Evolutionary conservation across 352 stramenopile species (phyloP).

Genomic region (Globisporangium mamillatum): DNA sequence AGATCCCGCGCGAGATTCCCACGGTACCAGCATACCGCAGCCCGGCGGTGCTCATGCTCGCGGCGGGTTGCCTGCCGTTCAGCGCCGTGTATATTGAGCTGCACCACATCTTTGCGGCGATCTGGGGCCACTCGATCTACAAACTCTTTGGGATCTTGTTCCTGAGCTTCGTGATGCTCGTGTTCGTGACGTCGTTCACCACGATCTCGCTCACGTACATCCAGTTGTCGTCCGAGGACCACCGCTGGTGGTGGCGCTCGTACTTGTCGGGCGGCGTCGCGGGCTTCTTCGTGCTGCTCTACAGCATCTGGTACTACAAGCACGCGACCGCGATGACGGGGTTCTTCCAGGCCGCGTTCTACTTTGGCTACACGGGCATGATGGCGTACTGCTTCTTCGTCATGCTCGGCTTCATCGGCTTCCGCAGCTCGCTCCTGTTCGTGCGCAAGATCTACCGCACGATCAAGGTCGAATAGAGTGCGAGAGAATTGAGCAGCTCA

Average conservation of each 20-base stretch:
- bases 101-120: conserved; percentile 97
- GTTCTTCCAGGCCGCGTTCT: conserved; percentile 95
- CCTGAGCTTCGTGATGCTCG: conserved; percentile 94
- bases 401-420: conserved; percentile 96
- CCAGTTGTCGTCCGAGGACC: conserved; percentile 95
- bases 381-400: conserved; percentile 97
- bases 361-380: conserved; percentile 98
- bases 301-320: conserved; percentile 96
- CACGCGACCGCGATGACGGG: conserved; percentile 93
- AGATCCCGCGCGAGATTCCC: conserved; percentile 94
- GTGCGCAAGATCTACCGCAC: conserved; percentile 97
- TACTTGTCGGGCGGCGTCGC: conserved; percentile 95
- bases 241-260: conserved; percentile 97
- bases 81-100: conserved; percentile 98
- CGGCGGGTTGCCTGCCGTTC: conserved; percentile 96
- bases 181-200: conserved; percentile 96
- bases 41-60: conserved; percentile 84
- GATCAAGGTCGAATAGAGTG: conserved; percentile 95
- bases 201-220: conserved; percentile 98
- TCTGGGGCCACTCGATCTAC: conserved; percentile 99
- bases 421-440: conserved; percentile 95
- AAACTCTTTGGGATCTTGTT: conserved; percentile 97
- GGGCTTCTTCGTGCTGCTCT: conserved; percentile 94
- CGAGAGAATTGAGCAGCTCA: not conserved
- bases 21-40: conserved; percentile 87